Base-by-base conservation (phyloP, 805 yeast species). In the Barnettozyma sucrosica region DNA sequence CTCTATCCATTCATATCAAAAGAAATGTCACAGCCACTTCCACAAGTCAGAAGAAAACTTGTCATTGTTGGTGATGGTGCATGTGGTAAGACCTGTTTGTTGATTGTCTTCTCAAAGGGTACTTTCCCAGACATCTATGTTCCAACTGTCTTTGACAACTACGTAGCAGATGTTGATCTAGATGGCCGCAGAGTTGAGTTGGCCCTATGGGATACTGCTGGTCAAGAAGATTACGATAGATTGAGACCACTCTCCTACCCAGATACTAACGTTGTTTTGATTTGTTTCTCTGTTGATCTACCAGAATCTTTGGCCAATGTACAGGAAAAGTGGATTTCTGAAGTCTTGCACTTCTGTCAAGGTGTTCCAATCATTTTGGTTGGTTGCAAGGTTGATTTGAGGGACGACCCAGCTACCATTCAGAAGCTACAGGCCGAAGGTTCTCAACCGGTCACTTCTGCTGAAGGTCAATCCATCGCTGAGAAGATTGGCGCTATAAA, bases 11-110 rank as follows among this genome's bases (percentile, higher is more conserved):
- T 39, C 25, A 41, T 34, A 36, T 23, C 41, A 28, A 39, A 42
- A 40, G 52, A 33, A 51, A 61, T 61, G 64, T 59, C 64, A 48
- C 58, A 55, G 48, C 45, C 50, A 23, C 63, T 52, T 44, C 51
- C 64, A 47, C 63, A 61, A 51, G 66, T 68, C 50, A 69, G 89
- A 76, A 82, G 85, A 72, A 89, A 89, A 71, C 77, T 89, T 64
- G 97, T 89, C 67, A 87, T 89, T 64, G 96, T 89, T 48, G 97
- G 97, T 69, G 97, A 89, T 68, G 97, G 97, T 80, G 96, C 96
- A 49, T 89, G 96, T 75, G 97, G 97, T 74, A 89, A 89, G 66
- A 89, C 97, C 7, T 89, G 96, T 79, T 74, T 89, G 60, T 76
- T 89, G 67, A 89, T 89, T 73, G 85, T 79, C 51, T 85, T 81